Evolutionary conservation across 768 basidiomycete genomes (phyloP).

Genomic region (Naganishia randhawae): DNA sequence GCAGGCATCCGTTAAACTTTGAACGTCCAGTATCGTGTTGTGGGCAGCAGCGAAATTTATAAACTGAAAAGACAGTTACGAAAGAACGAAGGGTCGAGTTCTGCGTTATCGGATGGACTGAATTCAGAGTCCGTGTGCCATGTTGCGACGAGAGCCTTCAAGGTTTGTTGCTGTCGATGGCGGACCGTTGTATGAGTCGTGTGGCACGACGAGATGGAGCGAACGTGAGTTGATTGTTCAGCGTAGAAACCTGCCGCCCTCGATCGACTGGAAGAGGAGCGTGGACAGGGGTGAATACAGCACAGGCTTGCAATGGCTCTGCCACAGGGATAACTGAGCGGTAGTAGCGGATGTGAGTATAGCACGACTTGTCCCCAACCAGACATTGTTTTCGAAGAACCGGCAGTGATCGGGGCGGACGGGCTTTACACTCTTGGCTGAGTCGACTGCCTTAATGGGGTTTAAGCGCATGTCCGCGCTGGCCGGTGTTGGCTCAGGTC

Average conservation of each 20-base stretch:
- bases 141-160: background rate
- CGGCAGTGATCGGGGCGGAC: no score
- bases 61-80: no score
- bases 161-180: background rate
- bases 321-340: background rate
- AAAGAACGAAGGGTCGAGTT: background rate
- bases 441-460: no score
- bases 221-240: background rate
- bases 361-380: no score
- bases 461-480: no score
- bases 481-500: no score
- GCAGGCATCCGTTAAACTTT: background rate
- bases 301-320: background rate
- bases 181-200: background rate
- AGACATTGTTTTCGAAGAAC: no score
- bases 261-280: background rate
- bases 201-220: slow-evolving; percentile 3
- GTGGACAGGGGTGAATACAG: background rate
- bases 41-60: no score
- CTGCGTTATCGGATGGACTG: background rate
- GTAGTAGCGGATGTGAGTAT: background rate
- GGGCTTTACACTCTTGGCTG: no score
- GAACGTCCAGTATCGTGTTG: no score
- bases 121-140: background rate
- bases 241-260: background rate